Evolutionary conservation across 2,329 filamentous ascomycete species (phyloP), one percentile per base, ranked within the genome.

Genomic region (Lecanicillium sp.): DNA sequence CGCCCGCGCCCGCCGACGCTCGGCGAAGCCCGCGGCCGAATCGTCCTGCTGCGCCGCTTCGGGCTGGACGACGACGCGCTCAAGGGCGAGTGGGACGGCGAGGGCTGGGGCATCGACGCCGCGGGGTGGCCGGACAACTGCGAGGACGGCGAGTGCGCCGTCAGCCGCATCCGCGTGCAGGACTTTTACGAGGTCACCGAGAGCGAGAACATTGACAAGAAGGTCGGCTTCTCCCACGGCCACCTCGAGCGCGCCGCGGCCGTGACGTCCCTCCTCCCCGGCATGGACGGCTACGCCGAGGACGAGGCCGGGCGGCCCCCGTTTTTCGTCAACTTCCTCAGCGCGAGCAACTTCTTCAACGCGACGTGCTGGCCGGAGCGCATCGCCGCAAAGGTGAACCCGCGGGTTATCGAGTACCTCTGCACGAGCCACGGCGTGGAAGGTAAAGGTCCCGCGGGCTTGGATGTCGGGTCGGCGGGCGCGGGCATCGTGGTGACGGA

Each of bases 331-430:
- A 98, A 97, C 66, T 97, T 96, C 63, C 66, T 96, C 53, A 89
- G 78, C 56, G 93, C 85, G 1, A 91, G 86, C 65, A 96, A 96
- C 69, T 97, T 97, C 71, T 97, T 91, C 83, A 90, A 88, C 55
- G 74, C 84, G 1, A 82, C 80, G 48, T 95, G 90, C 66, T 98
- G 93, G 93, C 93, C 93, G 0, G 90, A 95, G 66, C 84, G 80
- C 60, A 88, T 98, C 63, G 91, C 93, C 1, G 84, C 81, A 17
- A 88, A 86, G 69, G 76, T 95, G 41, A 97, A 97, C 69, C 87
- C 90, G 15, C 82, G 84, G 2, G 77, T 83, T 46, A 63, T 83
- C 49, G 78, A 83, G 57, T 80, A 83, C 60, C 64, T 84, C 23
- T 84, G 80, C 61, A 67, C 71, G 54, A 67, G 67, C 11, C 81